Evolutionary conservation across 2,329 filamentous ascomycete genomes (phyloP), one percentile per base, ranked within the genome.

Genomic region (Seiridium cupressi): DNA sequence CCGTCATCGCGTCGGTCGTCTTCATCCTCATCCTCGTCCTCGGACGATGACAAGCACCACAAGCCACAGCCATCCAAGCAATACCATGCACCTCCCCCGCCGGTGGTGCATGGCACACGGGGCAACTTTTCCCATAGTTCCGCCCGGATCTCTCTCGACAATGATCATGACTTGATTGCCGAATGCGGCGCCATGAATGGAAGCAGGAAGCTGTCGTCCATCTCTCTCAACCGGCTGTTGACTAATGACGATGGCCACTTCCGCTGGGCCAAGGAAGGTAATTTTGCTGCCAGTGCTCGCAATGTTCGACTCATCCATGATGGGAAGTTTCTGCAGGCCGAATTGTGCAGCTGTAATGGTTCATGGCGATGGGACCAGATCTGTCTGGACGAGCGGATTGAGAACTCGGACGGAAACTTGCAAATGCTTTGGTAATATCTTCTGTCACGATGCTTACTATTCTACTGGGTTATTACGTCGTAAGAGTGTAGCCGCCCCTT

Each of bases 91-190:
- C 48, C 57, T 2, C 57, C 57, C 2, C 34, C 44, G 35, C 56
- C 56, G 35, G 40, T 36, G 3, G 18, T n/a, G 1, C 34, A 49
- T 6, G 46, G 51, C 7, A 18, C 44, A 5, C 31, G 35, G 5
- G 63, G 63, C 18, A 66, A 64, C 60, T 66, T 63, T 32, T 61
- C 64, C 2, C 56, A 49, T 3, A 60, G 60, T 7, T 61, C 60
- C 3, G 40, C 47, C 6, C 51, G 63, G 32, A 59, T 64, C 36
- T 58, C 18, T 32, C 44, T 66, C 9, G 64, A 66, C 32, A 38
- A 53, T 5, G 63, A 66, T 44, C 61, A 62, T 7, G 60, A 66
- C 3, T 55, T 66, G 36, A 60, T 66, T 10, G 64, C 64, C 47
- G 64, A 62, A 40, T 65, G 63, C 55, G 47, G 60, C 36, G 47